Evolutionary conservation across 2,329 filamentous ascomycete genomes (phyloP).

Genomic region (Tolypocladium paradoxum): DNA sequence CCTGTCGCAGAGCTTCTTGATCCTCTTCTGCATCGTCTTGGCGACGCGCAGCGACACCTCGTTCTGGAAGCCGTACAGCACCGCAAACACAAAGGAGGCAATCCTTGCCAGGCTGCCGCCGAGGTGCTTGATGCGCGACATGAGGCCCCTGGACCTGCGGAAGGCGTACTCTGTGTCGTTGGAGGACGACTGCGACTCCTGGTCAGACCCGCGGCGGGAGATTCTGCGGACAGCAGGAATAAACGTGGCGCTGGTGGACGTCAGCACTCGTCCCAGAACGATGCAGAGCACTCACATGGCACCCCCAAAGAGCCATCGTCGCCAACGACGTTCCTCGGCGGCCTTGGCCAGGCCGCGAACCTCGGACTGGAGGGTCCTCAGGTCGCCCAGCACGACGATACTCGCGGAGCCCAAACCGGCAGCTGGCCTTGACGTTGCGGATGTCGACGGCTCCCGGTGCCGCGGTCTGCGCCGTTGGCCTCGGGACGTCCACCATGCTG

Average conservation of each 20-base stretch:
- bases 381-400: slow-evolving; percentile 30
- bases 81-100: slow-evolving; percentile 44
- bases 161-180: slow-evolving; percentile 51
- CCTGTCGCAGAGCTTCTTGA: slow-evolving; percentile 35
- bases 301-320: slow-evolving; percentile 40
- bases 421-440: slow-evolving; percentile 18
- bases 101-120: slow-evolving; percentile 37
- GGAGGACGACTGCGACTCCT: slow-evolving; percentile 23
- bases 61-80: slow-evolving; percentile 48
- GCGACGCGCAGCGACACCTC: slow-evolving; percentile 46
- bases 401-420: slow-evolving; percentile 24
- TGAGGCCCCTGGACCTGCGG: slow-evolving; percentile 35
- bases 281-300: slow-evolving; percentile 31
- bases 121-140: slow-evolving; percentile 36
- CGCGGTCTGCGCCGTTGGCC: slow-evolving; percentile 5
- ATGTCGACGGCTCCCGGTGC: slow-evolving; percentile 16
- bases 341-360: slow-evolving; percentile 30
- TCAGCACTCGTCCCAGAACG: neutral
- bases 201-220: slow-evolving; percentile 33
- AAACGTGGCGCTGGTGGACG: slow-evolving; percentile 31
- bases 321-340: slow-evolving; percentile 39
- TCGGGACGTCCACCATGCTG: slow-evolving; percentile 9
- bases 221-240: slow-evolving; percentile 41
- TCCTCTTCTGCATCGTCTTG: slow-evolving; percentile 36
- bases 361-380: slow-evolving; percentile 32